Base-by-base conservation (phyloP, 345 rosid species). In the Raphanus sativus region DNA sequence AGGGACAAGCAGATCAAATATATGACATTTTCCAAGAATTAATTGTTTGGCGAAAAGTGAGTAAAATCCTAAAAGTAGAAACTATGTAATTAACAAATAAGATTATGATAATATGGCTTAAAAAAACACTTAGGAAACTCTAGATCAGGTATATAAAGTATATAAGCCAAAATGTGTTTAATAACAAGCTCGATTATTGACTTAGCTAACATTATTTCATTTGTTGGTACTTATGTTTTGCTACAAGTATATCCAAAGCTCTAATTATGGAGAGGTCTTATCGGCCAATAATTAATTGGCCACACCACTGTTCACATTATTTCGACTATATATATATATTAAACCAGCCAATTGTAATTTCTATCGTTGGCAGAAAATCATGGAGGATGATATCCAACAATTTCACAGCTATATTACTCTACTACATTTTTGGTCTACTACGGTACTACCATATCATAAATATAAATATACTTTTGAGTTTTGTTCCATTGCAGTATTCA, bases 211-310 rank as follows among this genome's bases (percentile, higher is more conserved):
- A 71, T 28, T 65, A 15, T 75, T 8, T 38, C 16, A 63, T 64
- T 66, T 73, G 25, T 48, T 24, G 55, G 74, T 73, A 60, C 74
- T 50, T 73, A 64, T 50, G 74, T 48, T 24, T 62, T 71, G 61
- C 45, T 40, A 12, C 45, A 38, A 38, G 45, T 59, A 30, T 40
- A 16, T 45, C 15, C 11, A 58, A 72, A 72, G 64, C 45, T 48
- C 26, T 76, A 77, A 71, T 77, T 71, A 77, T 77, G 50, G 55
- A 71, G 62, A 77, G 42, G 77, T 77, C 76, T 71, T 40, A 55
- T 77, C 76, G 54, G 4, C 55, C 68, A 71, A 77, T 71, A 65
- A 40, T 65, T 65, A 65, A 65, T 13, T 71, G 76, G 50, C 73
- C 68, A n/a, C 55, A 4, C 62, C 7, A 25, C 2, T 25, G 6